Evolutionary conservation across 2,329 filamentous ascomycete genomes (phyloP).

Genomic region (Teratosphaeria viscida): DNA sequence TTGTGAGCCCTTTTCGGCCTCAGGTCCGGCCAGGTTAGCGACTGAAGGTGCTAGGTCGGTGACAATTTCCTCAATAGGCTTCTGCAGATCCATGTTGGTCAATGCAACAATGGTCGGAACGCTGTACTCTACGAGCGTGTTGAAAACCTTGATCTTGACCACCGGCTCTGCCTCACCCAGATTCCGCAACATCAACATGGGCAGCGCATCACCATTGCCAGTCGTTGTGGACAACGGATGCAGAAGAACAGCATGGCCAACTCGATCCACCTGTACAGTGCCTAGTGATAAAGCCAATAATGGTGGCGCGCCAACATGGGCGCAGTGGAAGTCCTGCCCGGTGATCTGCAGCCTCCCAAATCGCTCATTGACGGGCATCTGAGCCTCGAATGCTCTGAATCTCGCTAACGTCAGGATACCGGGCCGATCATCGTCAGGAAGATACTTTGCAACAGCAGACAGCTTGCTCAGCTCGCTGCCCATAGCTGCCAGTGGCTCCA

Average conservation of each 20-base stretch:
- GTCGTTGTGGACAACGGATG: slow-evolving; percentile 44
- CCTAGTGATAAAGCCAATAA: slow-evolving; percentile 69
- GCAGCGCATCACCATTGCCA: slow-evolving; percentile 34
- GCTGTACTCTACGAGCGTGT: slow-evolving; percentile 78
- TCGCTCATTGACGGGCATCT: slow-evolving; percentile 54
- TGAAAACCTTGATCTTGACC: slow-evolving; percentile 77
- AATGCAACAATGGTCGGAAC: slow-evolving; percentile 74
- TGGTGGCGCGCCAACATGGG: slow-evolving; percentile 75
- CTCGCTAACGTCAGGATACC: slow-evolving; percentile 67
- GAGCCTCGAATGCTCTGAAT: slow-evolving; percentile 52
- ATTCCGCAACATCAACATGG: slow-evolving; percentile 77
- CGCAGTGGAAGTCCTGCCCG: slow-evolving; percentile 56
- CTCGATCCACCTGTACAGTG: slow-evolving; percentile 50
- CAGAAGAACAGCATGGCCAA: slow-evolving; percentile 53
- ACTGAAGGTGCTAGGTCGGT: slow-evolving; percentile 69
- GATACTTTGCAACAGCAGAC: slow-evolving; percentile 81
- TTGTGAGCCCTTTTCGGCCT: slow-evolving; percentile 15
- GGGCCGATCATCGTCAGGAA: slow-evolving; percentile 89
- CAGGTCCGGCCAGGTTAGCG: slow-evolving; percentile 23
- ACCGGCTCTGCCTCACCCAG: slow-evolving; percentile 89
- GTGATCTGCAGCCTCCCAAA: slow-evolving; percentile 54
- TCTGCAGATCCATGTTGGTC: slow-evolving; percentile 47
- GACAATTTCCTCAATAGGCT: slow-evolving; percentile 49
- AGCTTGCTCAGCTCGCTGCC: slow-evolving; percentile 71
- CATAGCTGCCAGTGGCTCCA: slow-evolving; percentile 59